Evolutionary conservation across 345 rosid genomes (phyloP), one percentile per base, ranked within the genome.

Genomic region (Lepidium sativum): DNA sequence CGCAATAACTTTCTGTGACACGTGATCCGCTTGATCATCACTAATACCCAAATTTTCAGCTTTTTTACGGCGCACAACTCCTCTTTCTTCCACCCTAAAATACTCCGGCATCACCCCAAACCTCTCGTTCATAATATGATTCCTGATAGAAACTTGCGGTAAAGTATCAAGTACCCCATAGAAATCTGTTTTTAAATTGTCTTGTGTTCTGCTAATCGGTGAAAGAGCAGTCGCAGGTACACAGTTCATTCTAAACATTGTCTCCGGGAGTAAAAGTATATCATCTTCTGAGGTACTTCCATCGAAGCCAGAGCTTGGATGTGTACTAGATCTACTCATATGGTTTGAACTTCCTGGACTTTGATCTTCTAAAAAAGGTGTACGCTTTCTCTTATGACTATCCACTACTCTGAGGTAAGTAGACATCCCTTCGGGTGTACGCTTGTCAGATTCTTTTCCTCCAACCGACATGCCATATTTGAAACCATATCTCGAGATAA

Each of bases 151-250:
- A 71, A 79, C 79, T 78, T 82, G 91, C 9, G 98, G 98, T 61
- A 86, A 74, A 29, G 83, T 67, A 78, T 92, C 96, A 63, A 89
- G 83, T 67, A 84, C 80, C 14, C 96, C 94, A 63, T 52, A 80
- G 47, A 82, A 75, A 63, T 87, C 96, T 50, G 81, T 66, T 70
- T 81, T 81, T 23, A 59, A 71, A 51, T 71, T 75, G 15, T 75
- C 77, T 53, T 79, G 78, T 17, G 45, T 48, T 65, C 83, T 78
- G 60, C 43, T 63, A 56, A 69, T 54, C 15, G 76, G 68, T 25
- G 83, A 81, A 43, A 87, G 79, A 6, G 97, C 86, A 81, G 81
- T 75, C 54, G 83, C 96, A 23, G 98, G 98, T 15, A 92, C 90
- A 79, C 87, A 82, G 66, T 92, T 92, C 78, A 76, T 56, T 67